phyloP scores from a whole-genome alignment of 192 early-diverging fungal species.

The Coemansia sp. region DNA sequence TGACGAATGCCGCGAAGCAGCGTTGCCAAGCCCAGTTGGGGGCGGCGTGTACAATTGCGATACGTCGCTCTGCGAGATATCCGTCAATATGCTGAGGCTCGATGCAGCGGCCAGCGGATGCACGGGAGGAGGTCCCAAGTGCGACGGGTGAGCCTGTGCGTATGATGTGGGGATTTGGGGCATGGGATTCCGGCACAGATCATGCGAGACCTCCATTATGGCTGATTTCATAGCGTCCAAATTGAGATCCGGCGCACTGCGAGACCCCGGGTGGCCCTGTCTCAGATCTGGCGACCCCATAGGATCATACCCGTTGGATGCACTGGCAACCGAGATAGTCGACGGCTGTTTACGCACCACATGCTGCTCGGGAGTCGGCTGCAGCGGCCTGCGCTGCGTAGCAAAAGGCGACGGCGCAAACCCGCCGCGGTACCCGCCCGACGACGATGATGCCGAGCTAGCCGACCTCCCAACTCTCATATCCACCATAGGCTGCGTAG shows the following conservation, averaged over 20 bases:
- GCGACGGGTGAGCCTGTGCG: not conserved
- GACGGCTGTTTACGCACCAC: constrained; percentile 41
- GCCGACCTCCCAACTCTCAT: constrained; percentile 39
- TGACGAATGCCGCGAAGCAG: not conserved
- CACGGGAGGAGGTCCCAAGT: constrained; percentile 7
- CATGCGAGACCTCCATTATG: constrained; percentile 19
- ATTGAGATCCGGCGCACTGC: constrained; percentile 50
- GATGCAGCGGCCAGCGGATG: constrained; percentile 10
- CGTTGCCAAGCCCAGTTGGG: not conserved
- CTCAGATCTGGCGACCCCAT: constrained; percentile 14
- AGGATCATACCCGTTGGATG: constrained; percentile 1
- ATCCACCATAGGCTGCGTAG: constrained; percentile 16
- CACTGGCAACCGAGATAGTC: constrained; percentile 24
- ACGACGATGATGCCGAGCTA: constrained; percentile 38
- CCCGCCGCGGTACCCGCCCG: constrained; percentile 30
- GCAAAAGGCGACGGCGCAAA: constrained; percentile 12
- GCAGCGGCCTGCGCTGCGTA: constrained; percentile 36
- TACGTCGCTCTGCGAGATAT: constrained; percentile 1
- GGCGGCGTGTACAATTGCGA: constrained; percentile 3
- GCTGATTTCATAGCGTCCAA: constrained; percentile 35
- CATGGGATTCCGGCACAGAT: constrained; percentile 32
- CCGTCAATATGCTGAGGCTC: constrained; percentile 14
- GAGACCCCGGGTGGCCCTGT: constrained; percentile 33
- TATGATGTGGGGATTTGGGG: constrained; percentile 37
- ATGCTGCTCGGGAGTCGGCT: constrained; percentile 17